These are phyloP conservation scores for Globisporangium ultimum DNA, from an alignment of 352 stramenopile species.

Conservation along the genomic window DNA sequence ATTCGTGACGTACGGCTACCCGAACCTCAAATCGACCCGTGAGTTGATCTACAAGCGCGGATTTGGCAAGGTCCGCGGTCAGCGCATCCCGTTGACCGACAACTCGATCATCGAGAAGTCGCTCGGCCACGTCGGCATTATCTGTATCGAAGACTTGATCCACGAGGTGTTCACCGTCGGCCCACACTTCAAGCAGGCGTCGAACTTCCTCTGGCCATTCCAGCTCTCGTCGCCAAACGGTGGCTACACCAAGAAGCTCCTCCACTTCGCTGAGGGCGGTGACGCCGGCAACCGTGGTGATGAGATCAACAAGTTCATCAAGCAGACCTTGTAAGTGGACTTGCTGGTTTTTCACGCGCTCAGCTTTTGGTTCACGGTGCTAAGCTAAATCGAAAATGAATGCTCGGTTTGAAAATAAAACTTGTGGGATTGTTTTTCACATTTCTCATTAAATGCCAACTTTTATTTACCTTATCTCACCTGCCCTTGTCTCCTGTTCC, in stretches of 20 bases:
- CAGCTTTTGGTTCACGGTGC: no score
- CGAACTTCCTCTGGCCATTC: conserved; percentile 99
- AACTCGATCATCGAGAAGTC: conserved; percentile 97
- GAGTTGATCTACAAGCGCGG: conserved; percentile 99
- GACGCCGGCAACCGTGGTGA: conserved; percentile 91
- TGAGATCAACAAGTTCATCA: conserved; percentile 95
- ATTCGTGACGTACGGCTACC: conserved; percentile 98
- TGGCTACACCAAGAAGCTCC: conserved; percentile 93
- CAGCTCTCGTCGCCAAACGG: conserved; percentile 97
- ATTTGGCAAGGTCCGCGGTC: conserved; percentile 98
- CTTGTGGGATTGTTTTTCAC: background rate
- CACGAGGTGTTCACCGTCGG: conserved; percentile 99
- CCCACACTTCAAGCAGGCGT: conserved; percentile 98
- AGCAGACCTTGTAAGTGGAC: conserved; percentile 89
- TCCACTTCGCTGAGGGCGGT: conserved; percentile 93
- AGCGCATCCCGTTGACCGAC: conserved; percentile 96
- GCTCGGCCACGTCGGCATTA: conserved; percentile 94
- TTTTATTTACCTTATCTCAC: conserved; percentile 1
- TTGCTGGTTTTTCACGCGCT: conserved; percentile 2
- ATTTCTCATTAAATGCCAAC: background rate
- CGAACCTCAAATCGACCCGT: conserved; percentile 96
- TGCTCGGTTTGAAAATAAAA: conserved; percentile 51
- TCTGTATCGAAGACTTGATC: conserved; percentile 99
- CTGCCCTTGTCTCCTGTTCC: background rate
- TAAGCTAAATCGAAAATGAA: background rate